Evolutionary conservation across 768 basidiomycete species (phyloP).

Genomic region (Tulasnella sp.): DNA sequence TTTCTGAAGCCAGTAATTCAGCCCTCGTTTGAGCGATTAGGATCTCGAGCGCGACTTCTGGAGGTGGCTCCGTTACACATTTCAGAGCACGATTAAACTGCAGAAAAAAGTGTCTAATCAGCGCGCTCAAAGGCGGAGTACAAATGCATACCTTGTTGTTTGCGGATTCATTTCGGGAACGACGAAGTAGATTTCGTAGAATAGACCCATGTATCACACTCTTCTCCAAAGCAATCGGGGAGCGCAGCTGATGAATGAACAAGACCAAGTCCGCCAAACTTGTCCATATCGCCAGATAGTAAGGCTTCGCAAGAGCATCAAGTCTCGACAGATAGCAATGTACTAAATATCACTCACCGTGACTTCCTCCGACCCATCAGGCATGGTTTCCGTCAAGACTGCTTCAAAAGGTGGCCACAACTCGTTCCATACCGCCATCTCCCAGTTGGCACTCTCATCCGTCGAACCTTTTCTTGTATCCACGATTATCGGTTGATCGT

Average conservation of each 20-base stretch:
- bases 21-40: constrained; percentile 46
- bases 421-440: constrained; percentile 54
- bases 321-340: background rate
- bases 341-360: background rate
- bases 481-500: background rate
- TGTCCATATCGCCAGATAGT: constrained; percentile 41
- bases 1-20: constrained; percentile 57
- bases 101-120: background rate
- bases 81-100: constrained; percentile 46
- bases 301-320: constrained; percentile 30
- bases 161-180: constrained; percentile 36
- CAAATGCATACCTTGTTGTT: constrained; percentile 35
- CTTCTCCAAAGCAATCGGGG: constrained; percentile 41
- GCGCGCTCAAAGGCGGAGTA: background rate
- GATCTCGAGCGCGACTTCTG: constrained; percentile 33
- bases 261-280: constrained; percentile 53
- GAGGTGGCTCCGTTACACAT: constrained; percentile 38
- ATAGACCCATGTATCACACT: constrained; percentile 35
- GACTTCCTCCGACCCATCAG: background rate
- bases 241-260: constrained; percentile 45
- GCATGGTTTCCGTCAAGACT: constrained; percentile 5
- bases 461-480: background rate
- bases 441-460: constrained; percentile 16
- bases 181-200: constrained; percentile 37
- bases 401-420: constrained; percentile 57